Percentiles rank a stretch among this genome's conserved stretches.
phyloP scores from a whole-genome alignment of 2,329 filamentous ascomycete genomes.

The Huntiella savannae region DNA sequence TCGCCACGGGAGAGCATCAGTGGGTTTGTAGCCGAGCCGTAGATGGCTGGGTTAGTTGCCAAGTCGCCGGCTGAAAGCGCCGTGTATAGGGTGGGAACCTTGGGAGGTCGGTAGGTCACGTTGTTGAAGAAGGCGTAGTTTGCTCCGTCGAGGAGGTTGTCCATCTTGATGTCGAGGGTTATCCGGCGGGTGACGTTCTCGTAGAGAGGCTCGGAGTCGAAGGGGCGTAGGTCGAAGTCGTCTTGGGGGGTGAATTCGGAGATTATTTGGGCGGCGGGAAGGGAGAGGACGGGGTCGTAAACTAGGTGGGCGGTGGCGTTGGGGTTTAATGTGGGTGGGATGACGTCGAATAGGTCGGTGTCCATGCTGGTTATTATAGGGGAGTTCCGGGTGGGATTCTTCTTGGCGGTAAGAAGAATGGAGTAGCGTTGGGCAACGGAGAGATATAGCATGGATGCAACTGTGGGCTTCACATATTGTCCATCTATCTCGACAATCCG shows the following conservation, averaged over 20 bases:
- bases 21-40: slow-evolving; percentile 45
- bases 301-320: slow-evolving; percentile 48
- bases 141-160: slow-evolving; percentile 41
- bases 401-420: slow-evolving; percentile 42
- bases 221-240: slow-evolving; percentile 51
- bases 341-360: slow-evolving; percentile 39
- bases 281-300: slow-evolving; percentile 28
- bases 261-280: slow-evolving; percentile 33
- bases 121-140: slow-evolving; percentile 54
- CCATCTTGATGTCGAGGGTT: slow-evolving; percentile 43
- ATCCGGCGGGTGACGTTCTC: slow-evolving; percentile 43
- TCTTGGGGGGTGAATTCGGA: slow-evolving; percentile 46
- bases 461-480: slow-evolving; percentile 41
- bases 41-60: slow-evolving; percentile 39
- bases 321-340: slow-evolving; percentile 50
- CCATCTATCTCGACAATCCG: slow-evolving; percentile 56
- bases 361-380: slow-evolving; percentile 54
- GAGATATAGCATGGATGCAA: slow-evolving; percentile 46
- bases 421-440: slow-evolving; percentile 47
- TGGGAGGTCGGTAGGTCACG: slow-evolving; percentile 53
- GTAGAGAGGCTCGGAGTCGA: slow-evolving; percentile 42
- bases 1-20: slow-evolving; percentile 48
- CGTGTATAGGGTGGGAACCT: slow-evolving; percentile 66
- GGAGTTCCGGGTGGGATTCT: slow-evolving; percentile 40
- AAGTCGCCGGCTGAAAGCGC: slow-evolving; percentile 44